A percentile compares a stretch with the other conserved stretches of the same genome.
These are phyloP conservation scores for Filobasidium uniguttulatum DNA, from an alignment of 1,284 basidiomycete species.

Conservation along the genomic window DNA sequence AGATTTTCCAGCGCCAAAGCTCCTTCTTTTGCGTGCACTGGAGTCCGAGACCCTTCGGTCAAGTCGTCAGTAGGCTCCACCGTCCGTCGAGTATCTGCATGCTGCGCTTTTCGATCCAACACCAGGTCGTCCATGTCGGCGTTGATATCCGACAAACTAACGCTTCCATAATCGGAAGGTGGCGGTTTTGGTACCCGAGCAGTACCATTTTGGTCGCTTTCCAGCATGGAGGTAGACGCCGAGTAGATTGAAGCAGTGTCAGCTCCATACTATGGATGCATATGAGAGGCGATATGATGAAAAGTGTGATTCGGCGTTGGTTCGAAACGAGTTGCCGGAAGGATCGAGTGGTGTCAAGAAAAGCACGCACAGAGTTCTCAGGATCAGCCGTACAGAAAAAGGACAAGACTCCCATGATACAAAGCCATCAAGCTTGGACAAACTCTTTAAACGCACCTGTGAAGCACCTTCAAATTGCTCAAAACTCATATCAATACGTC, in stretches of 20 bases:
- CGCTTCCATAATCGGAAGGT: neutral
- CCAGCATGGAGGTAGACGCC: slow-evolving; percentile 19
- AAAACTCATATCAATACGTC: too few species aligned
- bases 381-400: neutral
- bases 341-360: too few species aligned
- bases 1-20: slow-evolving; percentile 73
- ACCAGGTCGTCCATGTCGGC: slow-evolving; percentile 9
- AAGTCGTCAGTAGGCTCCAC: too few species aligned
- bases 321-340: too few species aligned
- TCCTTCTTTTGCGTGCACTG: slow-evolving; percentile 62
- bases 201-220: neutral
- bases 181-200: neutral
- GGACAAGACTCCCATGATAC: neutral
- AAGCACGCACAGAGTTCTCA: too few species aligned
- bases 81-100: too few species aligned
- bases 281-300: neutral
- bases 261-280: slow-evolving; percentile 42
- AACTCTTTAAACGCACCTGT: slow-evolving; percentile 23
- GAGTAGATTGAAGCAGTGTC: slow-evolving; percentile 54
- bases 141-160: slow-evolving; percentile 3
- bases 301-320: neutral
- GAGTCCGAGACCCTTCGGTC: too few species aligned
- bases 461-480: slow-evolving; percentile 59
- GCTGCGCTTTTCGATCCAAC: slow-evolving; percentile 18
- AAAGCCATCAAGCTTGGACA: neutral